Percentiles rank a stretch among this genome's conserved stretches.
phyloP scores from a whole-genome alignment of 176 grass and related monocot species.

The Oryza coarctata region DNA sequence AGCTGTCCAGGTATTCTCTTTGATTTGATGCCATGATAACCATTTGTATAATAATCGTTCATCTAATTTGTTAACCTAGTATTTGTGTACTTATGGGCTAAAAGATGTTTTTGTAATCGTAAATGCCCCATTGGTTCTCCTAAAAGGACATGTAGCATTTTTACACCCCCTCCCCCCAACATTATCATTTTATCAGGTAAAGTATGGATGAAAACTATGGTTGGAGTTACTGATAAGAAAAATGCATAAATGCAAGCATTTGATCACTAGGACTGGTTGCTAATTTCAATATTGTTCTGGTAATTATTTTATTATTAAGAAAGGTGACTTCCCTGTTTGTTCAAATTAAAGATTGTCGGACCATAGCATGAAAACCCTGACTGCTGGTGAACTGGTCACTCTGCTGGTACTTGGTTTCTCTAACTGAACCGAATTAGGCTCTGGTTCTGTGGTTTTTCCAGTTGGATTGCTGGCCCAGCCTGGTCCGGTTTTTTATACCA shows the following conservation, averaged over 20 bases:
- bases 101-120: background rate
- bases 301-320: background rate
- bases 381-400: background rate
- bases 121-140: background rate
- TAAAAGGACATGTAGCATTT: background rate
- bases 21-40: slow-evolving; percentile 17
- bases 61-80: slow-evolving; percentile 8
- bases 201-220: background rate
- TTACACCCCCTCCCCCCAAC: too few species aligned
- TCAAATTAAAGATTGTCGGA: background rate
- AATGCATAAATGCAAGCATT: background rate
- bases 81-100: slow-evolving; percentile 29
- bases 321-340: background rate
- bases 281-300: background rate
- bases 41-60: background rate
- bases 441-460: background rate
- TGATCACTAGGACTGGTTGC: slow-evolving; percentile 10
- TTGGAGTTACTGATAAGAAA: background rate
- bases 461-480: background rate
- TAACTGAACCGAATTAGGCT: background rate
- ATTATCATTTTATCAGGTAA: slow-evolving; percentile 17
- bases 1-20: slow-evolving; percentile 77
- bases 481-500: background rate
- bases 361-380: background rate
- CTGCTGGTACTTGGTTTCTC: background rate